These are phyloP conservation scores for Aspergillus taichungensis DNA, from an alignment of 495 filamentous ascomycete species.

Conservation along the genomic window DNA sequence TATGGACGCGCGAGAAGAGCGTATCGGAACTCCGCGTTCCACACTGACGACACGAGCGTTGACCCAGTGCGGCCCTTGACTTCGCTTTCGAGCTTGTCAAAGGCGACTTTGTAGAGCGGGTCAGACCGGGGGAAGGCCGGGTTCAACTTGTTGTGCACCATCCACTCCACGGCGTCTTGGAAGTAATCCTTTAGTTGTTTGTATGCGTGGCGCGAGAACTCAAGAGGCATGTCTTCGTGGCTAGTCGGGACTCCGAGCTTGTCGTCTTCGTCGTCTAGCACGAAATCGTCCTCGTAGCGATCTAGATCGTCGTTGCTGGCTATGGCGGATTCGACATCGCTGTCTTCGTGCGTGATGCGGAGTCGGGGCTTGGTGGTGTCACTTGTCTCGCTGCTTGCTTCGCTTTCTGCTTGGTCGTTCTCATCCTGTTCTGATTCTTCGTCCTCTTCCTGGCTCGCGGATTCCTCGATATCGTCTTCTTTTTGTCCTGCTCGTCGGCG, in stretches of 20 bases:
- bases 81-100: conserved; percentile 66
- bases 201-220: conserved; percentile 58
- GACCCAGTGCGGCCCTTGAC: conserved; percentile 57
- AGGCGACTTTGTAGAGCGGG: conserved; percentile 59
- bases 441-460: conserved; percentile 20
- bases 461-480: conserved; percentile 28
- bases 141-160: conserved; percentile 68
- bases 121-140: conserved; percentile 61
- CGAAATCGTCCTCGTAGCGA: conserved; percentile 62
- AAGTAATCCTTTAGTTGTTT: conserved; percentile 71
- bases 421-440: conserved; percentile 23
- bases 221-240: conserved; percentile 53
- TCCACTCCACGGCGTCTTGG: conserved; percentile 71
- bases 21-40: conserved; percentile 57
- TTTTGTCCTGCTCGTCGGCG: conserved; percentile 50
- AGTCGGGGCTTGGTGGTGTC: conserved; percentile 6
- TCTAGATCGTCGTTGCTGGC: conserved; percentile 38
- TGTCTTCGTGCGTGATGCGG: conserved; percentile 13
- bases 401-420: conserved; percentile 12
- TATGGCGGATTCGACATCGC: conserved; percentile 28
- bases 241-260: conserved; percentile 52
- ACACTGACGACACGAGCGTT: conserved; percentile 65
- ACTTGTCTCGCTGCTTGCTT: conserved; percentile 16
- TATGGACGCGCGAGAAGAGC: conserved; percentile 59
- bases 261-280: conserved; percentile 55